A percentile compares a stretch with the other conserved stretches of the same genome.
phyloP scores from a whole-genome alignment of 106 monocot species.

The Apostasia shenzhenica region DNA sequence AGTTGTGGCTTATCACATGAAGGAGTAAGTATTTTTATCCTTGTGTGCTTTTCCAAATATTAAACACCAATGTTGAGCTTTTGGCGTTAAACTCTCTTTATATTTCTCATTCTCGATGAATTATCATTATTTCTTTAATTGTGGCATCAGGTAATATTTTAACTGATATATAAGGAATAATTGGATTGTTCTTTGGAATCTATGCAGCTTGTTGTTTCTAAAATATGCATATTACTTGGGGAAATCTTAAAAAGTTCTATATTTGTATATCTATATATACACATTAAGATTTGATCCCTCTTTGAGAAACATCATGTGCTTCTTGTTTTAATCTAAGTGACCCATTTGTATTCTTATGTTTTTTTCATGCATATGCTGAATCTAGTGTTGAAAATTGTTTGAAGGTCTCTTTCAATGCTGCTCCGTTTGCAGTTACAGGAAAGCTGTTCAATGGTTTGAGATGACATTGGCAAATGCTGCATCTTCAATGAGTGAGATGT shows the following conservation, averaged over 20 bases:
- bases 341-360: neutral
- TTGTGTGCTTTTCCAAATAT: neutral
- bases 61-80: no score
- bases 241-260: neutral
- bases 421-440: constrained; percentile 60
- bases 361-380: neutral
- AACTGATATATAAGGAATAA: neutral
- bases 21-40: constrained; percentile 66
- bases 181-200: neutral
- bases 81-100: neutral
- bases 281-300: neutral
- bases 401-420: no score
- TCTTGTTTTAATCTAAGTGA: neutral
- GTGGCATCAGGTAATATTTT: neutral
- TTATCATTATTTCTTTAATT: neutral
- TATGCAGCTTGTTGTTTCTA: neutral
- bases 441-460: constrained; percentile 86
- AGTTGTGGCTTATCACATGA: constrained; percentile 94
- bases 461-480: constrained; percentile 54
- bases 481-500: constrained; percentile 75
- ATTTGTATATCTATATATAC: neutral
- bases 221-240: neutral
- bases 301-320: neutral
- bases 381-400: no score
- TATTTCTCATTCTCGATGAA: neutral